These are phyloP conservation scores for Globisporangium paddicum DNA, from an alignment of 352 stramenopile genomes.

Conservation along the genomic window DNA sequence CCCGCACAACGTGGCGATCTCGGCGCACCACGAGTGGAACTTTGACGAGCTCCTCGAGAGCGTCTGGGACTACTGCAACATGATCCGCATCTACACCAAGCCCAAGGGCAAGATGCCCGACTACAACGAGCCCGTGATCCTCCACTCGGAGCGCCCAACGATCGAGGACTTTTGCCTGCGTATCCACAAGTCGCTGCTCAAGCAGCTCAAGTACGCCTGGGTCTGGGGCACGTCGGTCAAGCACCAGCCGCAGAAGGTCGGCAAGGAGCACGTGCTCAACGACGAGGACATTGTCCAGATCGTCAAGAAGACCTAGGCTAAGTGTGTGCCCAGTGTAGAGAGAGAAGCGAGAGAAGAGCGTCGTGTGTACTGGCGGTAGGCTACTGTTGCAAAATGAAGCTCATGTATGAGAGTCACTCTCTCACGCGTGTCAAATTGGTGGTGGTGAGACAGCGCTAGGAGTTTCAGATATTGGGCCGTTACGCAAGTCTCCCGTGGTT, in stretches of 20 bases:
- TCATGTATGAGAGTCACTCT: too few species aligned
- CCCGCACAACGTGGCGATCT: slow-evolving; percentile 98
- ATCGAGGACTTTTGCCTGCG: slow-evolving; percentile 97
- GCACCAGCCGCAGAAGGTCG: slow-evolving; percentile 98
- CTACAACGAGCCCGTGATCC: slow-evolving; percentile 96
- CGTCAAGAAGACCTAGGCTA: slow-evolving; percentile 93
- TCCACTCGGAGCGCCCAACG: slow-evolving; percentile 93
- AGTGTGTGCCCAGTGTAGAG: too few species aligned
- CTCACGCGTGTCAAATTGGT: too few species aligned
- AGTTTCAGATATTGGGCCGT: too few species aligned
- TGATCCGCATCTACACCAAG: slow-evolving; percentile 99
- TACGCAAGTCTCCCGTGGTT: too few species aligned
- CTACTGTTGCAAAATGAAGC: background rate
- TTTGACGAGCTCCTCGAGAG: slow-evolving; percentile 95
- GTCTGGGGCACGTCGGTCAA: slow-evolving; percentile 98
- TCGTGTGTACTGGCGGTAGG: background rate
- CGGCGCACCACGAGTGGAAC: slow-evolving; percentile 97
- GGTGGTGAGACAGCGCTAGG: too few species aligned
- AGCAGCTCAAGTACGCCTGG: slow-evolving; percentile 94
- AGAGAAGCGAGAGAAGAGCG: background rate
- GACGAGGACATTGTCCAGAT: slow-evolving; percentile 99
- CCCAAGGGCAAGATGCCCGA: slow-evolving; percentile 94
- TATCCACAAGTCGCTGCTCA: slow-evolving; percentile 88
- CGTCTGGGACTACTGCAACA: slow-evolving; percentile 98
- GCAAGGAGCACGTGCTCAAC: slow-evolving; percentile 96